These are phyloP conservation scores for Volvox africanus DNA, from an alignment of 139 green algal species.

Conservation along the genomic window DNA sequence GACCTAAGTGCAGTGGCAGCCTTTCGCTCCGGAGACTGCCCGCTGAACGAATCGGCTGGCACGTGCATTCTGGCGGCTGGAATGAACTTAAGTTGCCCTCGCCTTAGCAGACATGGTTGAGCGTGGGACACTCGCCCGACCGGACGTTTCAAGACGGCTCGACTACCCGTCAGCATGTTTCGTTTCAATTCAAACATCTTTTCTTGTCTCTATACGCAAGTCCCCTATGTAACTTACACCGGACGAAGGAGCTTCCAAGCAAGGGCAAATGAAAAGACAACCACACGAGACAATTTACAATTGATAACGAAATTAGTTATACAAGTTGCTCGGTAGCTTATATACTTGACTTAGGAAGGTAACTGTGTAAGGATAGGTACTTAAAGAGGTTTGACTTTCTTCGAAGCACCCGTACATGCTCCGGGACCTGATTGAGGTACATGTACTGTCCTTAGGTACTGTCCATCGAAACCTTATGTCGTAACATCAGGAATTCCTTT, in stretches of 20 bases:
- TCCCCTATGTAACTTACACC: too few species aligned
- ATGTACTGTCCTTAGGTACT: too few species aligned
- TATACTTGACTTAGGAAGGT: too few species aligned
- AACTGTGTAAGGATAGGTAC: too few species aligned
- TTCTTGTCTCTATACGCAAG: too few species aligned
- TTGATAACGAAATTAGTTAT: too few species aligned
- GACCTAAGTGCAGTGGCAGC: not conserved
- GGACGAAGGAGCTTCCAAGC: too few species aligned
- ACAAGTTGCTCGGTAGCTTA: too few species aligned
- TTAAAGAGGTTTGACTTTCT: not conserved
- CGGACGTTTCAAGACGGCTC: not conserved
- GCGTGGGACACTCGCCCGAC: not conserved
- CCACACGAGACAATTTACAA: too few species aligned
- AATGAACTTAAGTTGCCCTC: not conserved
- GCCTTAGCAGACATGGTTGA: not conserved
- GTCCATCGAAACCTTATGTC: too few species aligned
- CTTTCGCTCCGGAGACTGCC: not conserved
- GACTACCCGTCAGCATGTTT: not conserved
- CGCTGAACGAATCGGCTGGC: not conserved
- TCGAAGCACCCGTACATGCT: not conserved
- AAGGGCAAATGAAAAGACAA: too few species aligned
- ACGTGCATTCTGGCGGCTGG: slow-evolving; percentile 14
- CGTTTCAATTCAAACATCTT: not conserved
- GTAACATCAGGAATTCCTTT: too few species aligned
- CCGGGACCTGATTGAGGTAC: not conserved